These are phyloP conservation scores for Zygosaccharomyces sapae DNA, from an alignment of 1,139 yeast species.

Conservation along the genomic window DNA sequence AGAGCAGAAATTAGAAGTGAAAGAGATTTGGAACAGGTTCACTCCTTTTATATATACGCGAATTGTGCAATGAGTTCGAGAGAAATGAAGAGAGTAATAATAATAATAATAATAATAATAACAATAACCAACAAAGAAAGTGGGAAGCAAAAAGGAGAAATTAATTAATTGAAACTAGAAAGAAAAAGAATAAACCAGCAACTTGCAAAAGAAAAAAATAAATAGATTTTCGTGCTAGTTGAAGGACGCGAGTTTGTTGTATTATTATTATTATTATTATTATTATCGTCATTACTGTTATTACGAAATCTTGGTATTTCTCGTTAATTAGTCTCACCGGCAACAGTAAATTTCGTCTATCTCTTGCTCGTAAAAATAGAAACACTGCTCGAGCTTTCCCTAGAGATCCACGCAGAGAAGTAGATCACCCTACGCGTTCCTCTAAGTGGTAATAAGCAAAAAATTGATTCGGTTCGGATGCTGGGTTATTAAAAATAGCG, in stretches of 20 bases:
- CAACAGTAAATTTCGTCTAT: too few species aligned
- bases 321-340: too few species aligned
- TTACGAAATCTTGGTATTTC: too few species aligned
- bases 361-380: too few species aligned
- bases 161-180: neutral
- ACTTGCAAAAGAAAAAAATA: neutral
- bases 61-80: neutral
- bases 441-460: too few species aligned
- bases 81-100: neutral
- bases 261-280: neutral
- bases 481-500: too few species aligned
- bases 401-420: too few species aligned
- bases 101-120: neutral
- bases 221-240: conserved; percentile 3
- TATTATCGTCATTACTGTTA: too few species aligned
- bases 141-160: neutral
- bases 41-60: conserved; percentile 1
- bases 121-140: neutral
- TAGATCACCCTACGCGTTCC: too few species aligned
- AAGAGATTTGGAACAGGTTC: neutral
- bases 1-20: too few species aligned
- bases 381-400: too few species aligned
- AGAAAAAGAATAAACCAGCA: neutral
- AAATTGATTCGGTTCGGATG: too few species aligned
- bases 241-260: conserved; percentile 6